These are phyloP conservation scores for Solanum neorickii DNA, from an alignment of 257 asterid species.

Conservation along the genomic window DNA sequence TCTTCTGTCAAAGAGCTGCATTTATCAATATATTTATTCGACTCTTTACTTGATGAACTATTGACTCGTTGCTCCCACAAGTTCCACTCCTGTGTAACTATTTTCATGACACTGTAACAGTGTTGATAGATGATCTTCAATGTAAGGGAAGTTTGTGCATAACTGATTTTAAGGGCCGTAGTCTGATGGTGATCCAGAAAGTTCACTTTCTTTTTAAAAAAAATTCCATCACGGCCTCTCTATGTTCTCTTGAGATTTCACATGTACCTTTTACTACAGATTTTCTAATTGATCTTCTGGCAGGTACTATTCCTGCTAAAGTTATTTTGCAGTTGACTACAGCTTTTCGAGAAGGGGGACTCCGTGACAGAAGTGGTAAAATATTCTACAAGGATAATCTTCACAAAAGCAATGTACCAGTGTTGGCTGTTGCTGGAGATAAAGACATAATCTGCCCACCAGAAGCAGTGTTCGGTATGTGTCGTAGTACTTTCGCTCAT, in stretches of 20 bases:
- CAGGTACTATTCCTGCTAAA: slow-evolving; percentile 93
- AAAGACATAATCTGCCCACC: slow-evolving; percentile 93
- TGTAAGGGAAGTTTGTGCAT: neutral
- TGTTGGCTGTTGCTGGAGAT: slow-evolving; percentile 89
- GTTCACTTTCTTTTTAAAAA: neutral
- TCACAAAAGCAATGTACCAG: slow-evolving; percentile 49
- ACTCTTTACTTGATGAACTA: neutral
- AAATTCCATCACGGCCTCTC: neutral
- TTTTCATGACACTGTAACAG: neutral
- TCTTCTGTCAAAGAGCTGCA: neutral
- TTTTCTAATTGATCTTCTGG: slow-evolving; percentile 2
- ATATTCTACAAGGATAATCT: slow-evolving; percentile 78
- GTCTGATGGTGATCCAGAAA: neutral
- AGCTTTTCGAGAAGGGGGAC: slow-evolving; percentile 86
- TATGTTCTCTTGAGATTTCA: neutral
- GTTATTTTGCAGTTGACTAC: slow-evolving; percentile 71
- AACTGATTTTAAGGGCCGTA: neutral
- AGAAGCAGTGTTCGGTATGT: slow-evolving; percentile 81
- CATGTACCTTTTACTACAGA: neutral
- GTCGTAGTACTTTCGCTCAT: neutral
- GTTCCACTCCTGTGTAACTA: neutral
- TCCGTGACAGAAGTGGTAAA: slow-evolving; percentile 67
- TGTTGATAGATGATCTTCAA: neutral
- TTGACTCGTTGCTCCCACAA: neutral
- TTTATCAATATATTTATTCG: neutral